These are phyloP conservation scores for Phytopythium montanum DNA, from an alignment of 352 stramenopile genomes.

Conservation along the genomic window DNA sequence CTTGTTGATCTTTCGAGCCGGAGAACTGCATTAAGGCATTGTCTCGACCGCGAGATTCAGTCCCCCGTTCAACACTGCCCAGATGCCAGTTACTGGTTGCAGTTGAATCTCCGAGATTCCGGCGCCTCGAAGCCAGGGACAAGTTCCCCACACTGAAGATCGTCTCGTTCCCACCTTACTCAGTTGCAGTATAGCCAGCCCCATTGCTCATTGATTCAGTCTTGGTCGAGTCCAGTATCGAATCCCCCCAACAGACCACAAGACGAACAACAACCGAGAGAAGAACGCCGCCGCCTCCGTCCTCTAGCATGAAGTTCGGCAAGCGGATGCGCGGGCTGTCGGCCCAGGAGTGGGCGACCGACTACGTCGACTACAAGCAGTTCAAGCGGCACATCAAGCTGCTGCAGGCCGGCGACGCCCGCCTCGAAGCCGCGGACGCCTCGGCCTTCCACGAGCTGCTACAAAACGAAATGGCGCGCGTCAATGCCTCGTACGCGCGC, in stretches of 20 bases:
- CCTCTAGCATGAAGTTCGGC: slow-evolving; percentile 69
- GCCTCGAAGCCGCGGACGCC: slow-evolving; percentile 5
- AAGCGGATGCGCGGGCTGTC: slow-evolving; percentile 74
- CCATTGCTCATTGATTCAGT: no score
- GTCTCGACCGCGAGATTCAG: neutral
- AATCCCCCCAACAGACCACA: neutral
- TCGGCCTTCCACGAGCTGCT: slow-evolving; percentile 31
- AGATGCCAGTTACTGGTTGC: neutral
- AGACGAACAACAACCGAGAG: neutral
- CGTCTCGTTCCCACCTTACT: neutral
- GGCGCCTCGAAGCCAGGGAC: neutral
- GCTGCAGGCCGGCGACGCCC: slow-evolving; percentile 10
- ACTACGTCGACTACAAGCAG: slow-evolving; percentile 84
- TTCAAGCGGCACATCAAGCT: slow-evolving; percentile 67
- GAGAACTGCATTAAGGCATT: neutral
- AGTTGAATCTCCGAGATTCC: slow-evolving; percentile 4
- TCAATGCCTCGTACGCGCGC: slow-evolving; percentile 52
- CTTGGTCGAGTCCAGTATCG: neutral
- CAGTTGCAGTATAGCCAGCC: neutral
- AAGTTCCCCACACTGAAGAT: neutral
- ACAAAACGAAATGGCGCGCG: slow-evolving; percentile 43
- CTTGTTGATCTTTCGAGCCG: neutral
- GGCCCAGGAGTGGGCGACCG: slow-evolving; percentile 45
- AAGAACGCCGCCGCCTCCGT: neutral
- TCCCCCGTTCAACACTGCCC: neutral